Evolutionary conservation across 257 asterid species (phyloP).

Genomic region (Plantago major): DNA sequence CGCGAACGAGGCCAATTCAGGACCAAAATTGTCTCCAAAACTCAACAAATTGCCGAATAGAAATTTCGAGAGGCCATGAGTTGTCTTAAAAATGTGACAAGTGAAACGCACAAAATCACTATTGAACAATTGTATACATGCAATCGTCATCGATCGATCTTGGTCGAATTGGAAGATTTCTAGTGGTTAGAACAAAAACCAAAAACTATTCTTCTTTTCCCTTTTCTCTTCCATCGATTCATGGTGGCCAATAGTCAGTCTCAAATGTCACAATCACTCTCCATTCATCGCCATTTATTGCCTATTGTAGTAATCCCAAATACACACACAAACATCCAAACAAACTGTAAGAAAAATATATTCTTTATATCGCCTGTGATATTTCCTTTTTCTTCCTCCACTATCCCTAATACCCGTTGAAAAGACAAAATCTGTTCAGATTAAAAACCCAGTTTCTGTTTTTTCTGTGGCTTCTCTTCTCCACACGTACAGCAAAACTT

Average conservation of each 20-base stretch:
- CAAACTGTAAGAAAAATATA: conserved; percentile 13
- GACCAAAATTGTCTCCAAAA: too few species aligned
- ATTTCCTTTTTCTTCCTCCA: conserved; percentile 32
- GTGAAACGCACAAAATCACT: too few species aligned
- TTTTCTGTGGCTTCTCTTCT: conserved; percentile 2
- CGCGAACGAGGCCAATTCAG: too few species aligned
- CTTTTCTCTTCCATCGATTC: not conserved
- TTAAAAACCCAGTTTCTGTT: conserved; percentile 6
- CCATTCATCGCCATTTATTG: conserved; percentile 27
- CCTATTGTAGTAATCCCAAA: conserved; percentile 17
- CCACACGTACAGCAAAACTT: conserved; percentile 14
- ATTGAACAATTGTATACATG: too few species aligned
- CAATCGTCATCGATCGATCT: not conserved
- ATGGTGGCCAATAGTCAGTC: conserved; percentile 30
- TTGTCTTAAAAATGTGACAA: too few species aligned
- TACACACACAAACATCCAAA: conserved; percentile 23
- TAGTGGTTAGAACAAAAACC: conserved; percentile 24
- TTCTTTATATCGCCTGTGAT: conserved; percentile 13
- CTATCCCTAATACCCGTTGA: conserved; percentile 27
- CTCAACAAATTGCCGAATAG: too few species aligned
- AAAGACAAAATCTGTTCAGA: conserved; percentile 22
- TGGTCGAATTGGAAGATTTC: conserved; percentile 34
- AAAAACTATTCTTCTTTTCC: not conserved
- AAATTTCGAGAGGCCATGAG: too few species aligned
- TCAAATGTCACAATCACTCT: conserved; percentile 10